A percentile compares a stretch with the other conserved stretches of the same genome.
Conservation (phyloP, 148 eudicot genomes). For the Amaranthus cruentus region DNA sequence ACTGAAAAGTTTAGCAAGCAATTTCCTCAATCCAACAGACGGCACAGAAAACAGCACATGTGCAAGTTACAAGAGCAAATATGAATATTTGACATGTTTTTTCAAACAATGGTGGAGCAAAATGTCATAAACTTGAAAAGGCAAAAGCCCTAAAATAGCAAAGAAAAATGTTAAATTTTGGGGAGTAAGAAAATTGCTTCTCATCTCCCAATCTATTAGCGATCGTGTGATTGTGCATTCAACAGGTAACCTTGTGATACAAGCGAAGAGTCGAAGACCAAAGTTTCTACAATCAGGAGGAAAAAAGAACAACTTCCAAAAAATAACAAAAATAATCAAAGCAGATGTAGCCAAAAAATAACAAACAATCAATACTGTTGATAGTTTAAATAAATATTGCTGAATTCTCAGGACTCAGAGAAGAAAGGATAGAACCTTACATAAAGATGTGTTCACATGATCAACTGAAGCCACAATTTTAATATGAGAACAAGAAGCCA, state of each 20-base stretch:
- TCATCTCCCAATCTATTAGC: not conserved
- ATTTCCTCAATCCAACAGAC: too few species aligned
- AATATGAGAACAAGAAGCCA: constrained; percentile 80
- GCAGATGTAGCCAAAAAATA: not conserved
- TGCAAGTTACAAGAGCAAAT: not conserved
- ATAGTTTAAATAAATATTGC: not conserved
- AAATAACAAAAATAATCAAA: not conserved
- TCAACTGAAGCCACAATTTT: constrained; percentile 84
- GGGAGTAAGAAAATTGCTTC: not conserved
- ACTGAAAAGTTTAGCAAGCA: not conserved
- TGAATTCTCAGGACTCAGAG: not conserved
- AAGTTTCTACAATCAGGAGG: not conserved
- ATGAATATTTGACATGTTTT: not conserved
- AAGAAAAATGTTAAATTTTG: not conserved
- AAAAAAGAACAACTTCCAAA: not conserved
- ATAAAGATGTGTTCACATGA: constrained; percentile 81
- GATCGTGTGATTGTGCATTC: not conserved
- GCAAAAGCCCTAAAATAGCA: not conserved
- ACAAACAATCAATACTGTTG: not conserved
- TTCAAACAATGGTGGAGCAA: not conserved
- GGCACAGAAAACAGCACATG: not conserved
- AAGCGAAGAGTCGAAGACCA: not conserved
- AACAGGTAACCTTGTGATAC: not conserved
- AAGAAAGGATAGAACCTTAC: constrained; percentile 38
- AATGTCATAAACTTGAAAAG: not conserved